A percentile compares a stretch with the other conserved stretches of the same genome.
Conservation (phyloP, 306 rosid species). For the Senna siamea region DNA sequence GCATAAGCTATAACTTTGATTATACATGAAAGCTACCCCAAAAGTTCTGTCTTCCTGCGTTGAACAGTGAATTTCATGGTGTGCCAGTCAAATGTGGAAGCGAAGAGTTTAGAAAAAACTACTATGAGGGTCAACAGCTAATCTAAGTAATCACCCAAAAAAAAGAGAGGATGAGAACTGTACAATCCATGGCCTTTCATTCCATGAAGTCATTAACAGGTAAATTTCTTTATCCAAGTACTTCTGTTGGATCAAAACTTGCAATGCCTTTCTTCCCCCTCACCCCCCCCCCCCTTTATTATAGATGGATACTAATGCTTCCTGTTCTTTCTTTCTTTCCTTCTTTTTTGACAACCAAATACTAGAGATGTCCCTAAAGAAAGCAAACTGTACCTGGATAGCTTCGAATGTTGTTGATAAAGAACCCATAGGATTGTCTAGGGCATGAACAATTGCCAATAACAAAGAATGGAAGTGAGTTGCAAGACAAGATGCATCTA, state of each 20-base stretch:
- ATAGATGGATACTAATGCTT: no score
- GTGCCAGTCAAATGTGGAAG: neutral
- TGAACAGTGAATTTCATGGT: neutral
- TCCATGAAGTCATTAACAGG: neutral
- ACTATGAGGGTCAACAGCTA: neutral
- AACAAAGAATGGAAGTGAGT: slow-evolving; percentile 56
- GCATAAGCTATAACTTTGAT: slow-evolving; percentile 9
- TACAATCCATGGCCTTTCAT: neutral
- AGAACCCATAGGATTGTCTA: slow-evolving; percentile 86
- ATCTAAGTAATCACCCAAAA: neutral
- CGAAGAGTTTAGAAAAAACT: slow-evolving; percentile 13
- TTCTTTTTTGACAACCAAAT: neutral
- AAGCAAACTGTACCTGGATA: slow-evolving; percentile 58
- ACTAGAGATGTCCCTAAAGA: neutral
- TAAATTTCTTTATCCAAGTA: neutral
- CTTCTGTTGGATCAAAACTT: neutral
- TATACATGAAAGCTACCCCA: neutral
- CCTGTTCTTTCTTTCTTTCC: neutral
- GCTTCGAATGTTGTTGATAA: slow-evolving; percentile 93
- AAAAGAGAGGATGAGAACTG: neutral
- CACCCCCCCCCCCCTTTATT: no score
- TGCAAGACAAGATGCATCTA: slow-evolving; percentile 50
- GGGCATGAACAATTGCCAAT: slow-evolving; percentile 68
- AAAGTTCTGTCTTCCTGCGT: slow-evolving; percentile 10
- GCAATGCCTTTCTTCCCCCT: neutral